These are phyloP conservation scores for Stephania yunnanensis DNA, from an alignment of 164 flowering plant species.

Conservation along the genomic window DNA sequence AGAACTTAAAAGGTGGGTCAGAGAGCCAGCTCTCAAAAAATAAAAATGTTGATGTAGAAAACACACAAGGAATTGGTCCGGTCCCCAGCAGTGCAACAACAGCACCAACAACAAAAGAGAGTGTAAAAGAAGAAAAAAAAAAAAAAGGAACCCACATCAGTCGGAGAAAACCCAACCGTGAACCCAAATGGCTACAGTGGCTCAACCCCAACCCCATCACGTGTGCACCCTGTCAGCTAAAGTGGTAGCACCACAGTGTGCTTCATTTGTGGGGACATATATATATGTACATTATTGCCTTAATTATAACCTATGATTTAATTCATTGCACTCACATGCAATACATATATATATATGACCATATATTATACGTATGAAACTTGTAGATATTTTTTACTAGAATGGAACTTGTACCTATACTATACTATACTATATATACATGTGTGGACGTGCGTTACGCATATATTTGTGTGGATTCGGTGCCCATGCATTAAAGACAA, in stretches of 20 bases:
- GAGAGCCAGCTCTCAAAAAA: background rate
- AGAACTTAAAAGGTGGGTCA: background rate
- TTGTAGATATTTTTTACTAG: too few species aligned
- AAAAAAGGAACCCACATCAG: background rate
- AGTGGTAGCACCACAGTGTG: slow-evolving; percentile 24
- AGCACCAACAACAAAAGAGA: background rate
- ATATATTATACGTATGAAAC: too few species aligned
- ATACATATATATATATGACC: too few species aligned
- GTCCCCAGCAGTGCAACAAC: too few species aligned
- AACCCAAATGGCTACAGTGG: slow-evolving; percentile 9
- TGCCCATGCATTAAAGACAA: too few species aligned
- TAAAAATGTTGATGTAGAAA: background rate
- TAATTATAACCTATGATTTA: background rate
- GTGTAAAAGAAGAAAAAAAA: background rate
- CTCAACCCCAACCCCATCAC: slow-evolving; percentile 35
- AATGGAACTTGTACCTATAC: too few species aligned
- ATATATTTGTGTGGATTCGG: too few species aligned
- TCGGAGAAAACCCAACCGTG: slow-evolving; percentile 1
- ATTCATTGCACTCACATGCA: too few species aligned
- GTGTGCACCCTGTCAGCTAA: slow-evolving; percentile 39
- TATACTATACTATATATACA: too few species aligned
- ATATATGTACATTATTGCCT: background rate
- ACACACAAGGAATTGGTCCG: too few species aligned
- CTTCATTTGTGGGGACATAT: background rate
- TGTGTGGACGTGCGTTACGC: too few species aligned